Evolutionary conservation across 257 asterid genomes (phyloP).

Genomic region (Ocimum tenuiflorum): DNA sequence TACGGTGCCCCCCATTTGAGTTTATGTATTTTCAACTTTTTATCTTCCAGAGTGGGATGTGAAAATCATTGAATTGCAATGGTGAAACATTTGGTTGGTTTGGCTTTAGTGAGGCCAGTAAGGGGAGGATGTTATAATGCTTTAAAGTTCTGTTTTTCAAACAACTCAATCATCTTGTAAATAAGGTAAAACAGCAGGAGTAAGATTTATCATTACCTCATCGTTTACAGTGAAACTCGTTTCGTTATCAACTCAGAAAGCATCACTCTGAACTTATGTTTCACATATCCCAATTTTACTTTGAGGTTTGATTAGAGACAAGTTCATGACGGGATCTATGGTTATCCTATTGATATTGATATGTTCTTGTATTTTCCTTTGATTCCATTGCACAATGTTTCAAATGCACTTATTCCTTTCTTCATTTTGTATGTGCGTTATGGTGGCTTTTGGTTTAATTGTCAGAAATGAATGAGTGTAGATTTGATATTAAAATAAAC

Average conservation of each 20-base stretch:
- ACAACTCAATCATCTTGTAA: background rate
- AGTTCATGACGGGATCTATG: background rate
- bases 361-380: background rate
- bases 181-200: background rate
- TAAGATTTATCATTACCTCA: background rate
- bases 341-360: background rate
- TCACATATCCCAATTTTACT: no score
- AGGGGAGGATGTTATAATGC: background rate
- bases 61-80: background rate
- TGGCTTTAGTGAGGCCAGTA: background rate
- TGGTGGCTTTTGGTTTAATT: no score
- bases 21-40: background rate
- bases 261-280: background rate
- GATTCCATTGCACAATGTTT: background rate
- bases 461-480: no score
- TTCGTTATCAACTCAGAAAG: background rate
- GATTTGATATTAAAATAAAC: no score
- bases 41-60: background rate
- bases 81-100: background rate
- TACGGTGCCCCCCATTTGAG: background rate
- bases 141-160: background rate
- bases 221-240: background rate
- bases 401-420: background rate
- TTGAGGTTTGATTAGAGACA: background rate
- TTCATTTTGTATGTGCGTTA: background rate